A percentile compares a stretch with the other conserved stretches of the same genome.
phyloP scores from a whole-genome alignment of 148 eudicot species.

The Camellia granthamiana region DNA sequence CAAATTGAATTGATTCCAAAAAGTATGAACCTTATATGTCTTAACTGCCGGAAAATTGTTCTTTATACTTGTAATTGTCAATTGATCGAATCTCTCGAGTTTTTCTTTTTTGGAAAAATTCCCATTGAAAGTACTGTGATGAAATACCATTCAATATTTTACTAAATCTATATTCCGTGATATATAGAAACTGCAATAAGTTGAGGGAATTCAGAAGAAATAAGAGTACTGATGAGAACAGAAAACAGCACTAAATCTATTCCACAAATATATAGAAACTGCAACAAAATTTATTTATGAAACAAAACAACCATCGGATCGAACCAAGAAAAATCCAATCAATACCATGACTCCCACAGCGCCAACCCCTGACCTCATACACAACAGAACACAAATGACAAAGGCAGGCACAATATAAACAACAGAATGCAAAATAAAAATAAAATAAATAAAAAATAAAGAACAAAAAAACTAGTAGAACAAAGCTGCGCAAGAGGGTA shows the following conservation, averaged over 20 bases:
- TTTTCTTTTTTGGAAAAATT: too few species aligned
- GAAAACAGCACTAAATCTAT: not conserved
- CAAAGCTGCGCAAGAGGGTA: not conserved
- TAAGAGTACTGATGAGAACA: not conserved
- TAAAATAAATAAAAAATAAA: too few species aligned
- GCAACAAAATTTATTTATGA: not conserved
- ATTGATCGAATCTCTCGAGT: too few species aligned
- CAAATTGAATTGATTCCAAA: too few species aligned
- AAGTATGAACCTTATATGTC: too few species aligned
- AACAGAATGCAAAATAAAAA: too few species aligned
- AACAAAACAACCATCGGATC: slow-evolving; percentile 5
- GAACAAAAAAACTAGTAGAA: not conserved
- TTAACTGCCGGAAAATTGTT: too few species aligned
- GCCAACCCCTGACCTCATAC: not conserved
- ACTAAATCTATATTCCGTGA: too few species aligned
- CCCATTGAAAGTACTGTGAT: too few species aligned
- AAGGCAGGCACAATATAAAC: not conserved
- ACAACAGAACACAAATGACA: not conserved
- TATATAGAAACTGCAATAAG: too few species aligned
- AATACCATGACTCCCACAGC: not conserved
- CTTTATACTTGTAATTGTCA: too few species aligned
- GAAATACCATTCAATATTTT: too few species aligned
- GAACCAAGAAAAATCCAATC: not conserved
- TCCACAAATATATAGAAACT: not conserved
- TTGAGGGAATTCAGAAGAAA: not conserved